A percentile compares a stretch with the other conserved stretches of the same genome.
Conservation (phyloP, 257 asterid genomes). For the Capsicum pubescens region DNA sequence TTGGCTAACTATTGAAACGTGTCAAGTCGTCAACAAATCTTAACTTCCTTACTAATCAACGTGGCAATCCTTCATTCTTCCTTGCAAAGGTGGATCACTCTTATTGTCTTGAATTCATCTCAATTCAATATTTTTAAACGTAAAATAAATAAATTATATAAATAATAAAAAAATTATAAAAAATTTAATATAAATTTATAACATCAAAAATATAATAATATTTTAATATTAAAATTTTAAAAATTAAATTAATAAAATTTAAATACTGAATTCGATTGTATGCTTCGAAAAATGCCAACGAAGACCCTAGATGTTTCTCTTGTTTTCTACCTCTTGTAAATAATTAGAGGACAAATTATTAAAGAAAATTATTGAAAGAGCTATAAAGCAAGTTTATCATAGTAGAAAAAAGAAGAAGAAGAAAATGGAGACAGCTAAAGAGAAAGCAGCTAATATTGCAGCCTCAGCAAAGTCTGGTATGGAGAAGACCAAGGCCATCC, state of each 20-base stretch:
- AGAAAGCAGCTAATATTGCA: conserved; percentile 40
- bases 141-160: too few relatives aligned
- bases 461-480: conserved; percentile 59
- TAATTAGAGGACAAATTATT: not conserved
- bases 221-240: too few relatives aligned
- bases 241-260: too few relatives aligned
- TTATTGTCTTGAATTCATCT: too few relatives aligned
- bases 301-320: not conserved
- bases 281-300: not conserved
- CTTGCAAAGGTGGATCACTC: too few relatives aligned
- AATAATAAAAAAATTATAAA: too few relatives aligned
- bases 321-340: not conserved
- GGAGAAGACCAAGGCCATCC: conserved; percentile 61
- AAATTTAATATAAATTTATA: too few relatives aligned
- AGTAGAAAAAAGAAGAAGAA: not conserved
- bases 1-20: not conserved
- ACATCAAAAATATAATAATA: too few relatives aligned
- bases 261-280: too few relatives aligned
- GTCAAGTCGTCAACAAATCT: not conserved
- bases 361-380: too few relatives aligned
- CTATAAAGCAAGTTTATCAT: not conserved
- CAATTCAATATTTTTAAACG: too few relatives aligned
- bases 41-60: not conserved
- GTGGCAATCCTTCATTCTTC: too few relatives aligned
- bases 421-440: conserved; percentile 56